phyloP scores from a whole-genome alignment of 2,329 filamentous ascomycete species.

The Knoxdaviesia proteae region DNA sequence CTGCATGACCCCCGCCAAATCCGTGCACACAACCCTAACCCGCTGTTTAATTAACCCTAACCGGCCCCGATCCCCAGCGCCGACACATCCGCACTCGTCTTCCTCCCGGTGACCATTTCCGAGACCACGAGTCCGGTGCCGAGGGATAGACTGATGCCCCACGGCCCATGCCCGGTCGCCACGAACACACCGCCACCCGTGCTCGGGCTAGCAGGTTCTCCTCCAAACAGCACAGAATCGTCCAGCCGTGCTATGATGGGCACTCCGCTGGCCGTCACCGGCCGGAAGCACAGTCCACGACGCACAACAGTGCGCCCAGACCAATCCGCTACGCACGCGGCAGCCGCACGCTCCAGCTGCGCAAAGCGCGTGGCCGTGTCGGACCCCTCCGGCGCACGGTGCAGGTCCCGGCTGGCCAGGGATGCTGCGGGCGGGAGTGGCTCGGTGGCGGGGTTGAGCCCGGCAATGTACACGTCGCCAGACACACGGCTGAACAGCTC shows the following conservation, averaged over 20 bases:
- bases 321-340: neutral
- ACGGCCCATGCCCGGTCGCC: conserved; percentile 54
- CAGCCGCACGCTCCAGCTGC: neutral
- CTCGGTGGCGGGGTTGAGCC: conserved; percentile 41
- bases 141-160: conserved; percentile 44
- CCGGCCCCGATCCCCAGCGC: neutral
- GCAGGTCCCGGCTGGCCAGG: neutral
- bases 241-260: conserved; percentile 41
- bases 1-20: too few species aligned
- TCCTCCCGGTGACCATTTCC: conserved; percentile 42
- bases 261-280: conserved; percentile 39
- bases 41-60: too few species aligned
- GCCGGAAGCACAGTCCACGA: conserved; percentile 52
- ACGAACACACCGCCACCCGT: conserved; percentile 45
- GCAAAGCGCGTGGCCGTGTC: neutral
- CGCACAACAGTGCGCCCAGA: conserved; percentile 22
- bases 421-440: conserved; percentile 28
- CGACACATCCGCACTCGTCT: conserved; percentile 35
- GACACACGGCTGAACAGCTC: conserved; percentile 49
- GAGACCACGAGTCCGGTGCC: conserved; percentile 52
- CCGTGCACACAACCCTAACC: too few species aligned
- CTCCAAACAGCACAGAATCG: conserved; percentile 14
- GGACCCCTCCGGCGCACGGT: neutral
- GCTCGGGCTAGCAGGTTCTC: conserved; percentile 4
- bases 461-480: conserved; percentile 53